Base-by-base conservation (phyloP, 305 asterid genomes). In the Fraxinus angustifolia region DNA sequence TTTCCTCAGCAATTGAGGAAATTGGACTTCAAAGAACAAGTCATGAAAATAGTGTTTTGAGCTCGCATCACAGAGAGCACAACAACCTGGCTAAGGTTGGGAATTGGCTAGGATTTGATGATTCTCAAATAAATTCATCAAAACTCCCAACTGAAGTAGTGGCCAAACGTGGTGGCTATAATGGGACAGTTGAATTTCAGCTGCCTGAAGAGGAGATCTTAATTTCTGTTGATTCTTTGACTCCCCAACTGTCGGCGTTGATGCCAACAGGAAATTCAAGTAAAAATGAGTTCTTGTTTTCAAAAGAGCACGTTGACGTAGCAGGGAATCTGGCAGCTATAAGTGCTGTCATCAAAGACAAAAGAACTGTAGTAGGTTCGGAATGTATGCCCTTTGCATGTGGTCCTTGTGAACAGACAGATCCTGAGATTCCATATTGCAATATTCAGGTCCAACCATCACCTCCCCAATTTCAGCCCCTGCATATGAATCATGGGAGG, bases 141-240 rank as follows among this genome's bases (percentile, higher is more conserved):
- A 92, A 87, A 83, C 83, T 72, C 82, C 87, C 78, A 28, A 58
- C 81, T 72, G 90, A 82, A 79, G 83, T 85, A 70, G 75, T 67
- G 72, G 84, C 90, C 65, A 84, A 82, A 77, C 88, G 77, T 35
- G 83, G 82, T 86, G 94, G 90, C 76, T 78, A 73, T 80, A 87
- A 78, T 80, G 85, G 86, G 77, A 85, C 42, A 28, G 83, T 33
- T 74, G 91, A 87, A 12, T 87, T 83, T 79, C 97, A 87, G 85
- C 87, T 91, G 76, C 92, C 97, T 80, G 93, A 87, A 84, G 94
- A 91, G 77, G 93, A 91, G 58, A 91, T 86, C 86, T 82, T 91
- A 35, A 81, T 90, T 77, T 86, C 90, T 74, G 84, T 53, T 6
- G 65, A 89, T 82, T 77, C 88, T 83, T 88, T 73, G 72, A 87